Base-by-base conservation (phyloP, 2,329 filamentous ascomycete genomes). In the Leptographium galeiforme region DNA sequence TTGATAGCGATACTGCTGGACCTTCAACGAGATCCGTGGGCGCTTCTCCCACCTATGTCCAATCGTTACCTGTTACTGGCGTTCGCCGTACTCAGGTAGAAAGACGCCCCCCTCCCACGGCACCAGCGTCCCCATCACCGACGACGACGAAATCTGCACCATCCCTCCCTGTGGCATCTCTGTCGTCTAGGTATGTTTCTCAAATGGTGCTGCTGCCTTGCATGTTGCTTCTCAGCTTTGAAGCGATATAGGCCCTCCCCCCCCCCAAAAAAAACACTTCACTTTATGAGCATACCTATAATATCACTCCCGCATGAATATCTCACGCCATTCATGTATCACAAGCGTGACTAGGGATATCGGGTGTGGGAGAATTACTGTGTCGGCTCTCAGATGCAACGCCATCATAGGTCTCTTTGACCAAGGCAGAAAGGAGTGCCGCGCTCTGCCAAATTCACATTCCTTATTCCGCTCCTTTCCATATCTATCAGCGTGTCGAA, bases 1-100 rank as follows among this genome's bases (percentile, higher is more conserved):
- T 72, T 70, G 73, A 78, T 68, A 74, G 75, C 74, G 72, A 58
- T 52, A 49, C 39, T n/a, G 48, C 55, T 30, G 56, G 50, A 18
- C 55, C 40, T 18, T 25, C 51, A 7, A 25, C 52, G 30, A n/a
- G 51, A 50, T 40, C 55, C 8, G 8, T 53, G 36, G 48, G 30
- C 38, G 18, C 36, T 16, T 12, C 52, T 13, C 40, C 55, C 53
- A 56, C 61, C 25, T 25, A 19, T 25, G 25, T 38, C 30, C 25
- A 19, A 16, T 14, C 14, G 6, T 33, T 36, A 14, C 10, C 25
- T 12, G 30, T 16, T 25, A 45, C 43, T 14, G 43, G 25, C 30
- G 25, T 32, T 45, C 25, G 19, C 5, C 25, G 16, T 14, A 14
- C 25, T 19, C 18, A 25, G 30, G 18, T 39, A 13, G 33, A 48